Evolutionary conservation across 176 grass and related monocot species (phyloP).

Genomic region (Aegilops bicornis): DNA sequence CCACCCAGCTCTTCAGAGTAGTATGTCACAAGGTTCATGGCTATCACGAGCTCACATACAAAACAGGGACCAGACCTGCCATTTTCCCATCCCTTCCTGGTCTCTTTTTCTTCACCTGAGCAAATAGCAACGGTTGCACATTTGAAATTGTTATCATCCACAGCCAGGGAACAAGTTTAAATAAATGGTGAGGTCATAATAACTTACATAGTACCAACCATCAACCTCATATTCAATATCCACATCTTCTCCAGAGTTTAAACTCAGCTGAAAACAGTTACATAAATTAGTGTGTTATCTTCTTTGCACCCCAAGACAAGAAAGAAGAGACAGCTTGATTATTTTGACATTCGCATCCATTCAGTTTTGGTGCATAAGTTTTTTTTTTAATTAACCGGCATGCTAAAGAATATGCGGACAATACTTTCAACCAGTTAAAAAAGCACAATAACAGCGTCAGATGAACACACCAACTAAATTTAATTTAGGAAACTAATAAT

Average conservation of each 20-base stretch:
- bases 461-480: background rate
- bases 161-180: constrained; percentile 1
- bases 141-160: background rate
- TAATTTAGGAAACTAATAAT: background rate
- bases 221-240: constrained; percentile 98
- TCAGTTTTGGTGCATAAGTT: background rate
- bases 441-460: background rate
- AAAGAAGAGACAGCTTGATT: background rate
- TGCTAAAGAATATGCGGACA: background rate
- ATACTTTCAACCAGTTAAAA: constrained; percentile 9
- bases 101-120: constrained; percentile 99
- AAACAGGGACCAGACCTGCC: constrained; percentile 88
- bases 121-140: background rate
- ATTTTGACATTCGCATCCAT: background rate
- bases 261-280: constrained; percentile 72
- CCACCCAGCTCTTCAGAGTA: background rate
- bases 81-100: constrained; percentile 95
- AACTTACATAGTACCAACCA: constrained; percentile 99
- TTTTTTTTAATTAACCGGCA: background rate
- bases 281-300: background rate
- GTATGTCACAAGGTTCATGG: background rate
- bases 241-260: constrained; percentile 90
- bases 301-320: background rate
- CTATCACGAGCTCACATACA: constrained; percentile 84
- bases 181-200: background rate